phyloP scores from a whole-genome alignment of 768 basidiomycete genomes.

The Amanita pallidorosea region DNA sequence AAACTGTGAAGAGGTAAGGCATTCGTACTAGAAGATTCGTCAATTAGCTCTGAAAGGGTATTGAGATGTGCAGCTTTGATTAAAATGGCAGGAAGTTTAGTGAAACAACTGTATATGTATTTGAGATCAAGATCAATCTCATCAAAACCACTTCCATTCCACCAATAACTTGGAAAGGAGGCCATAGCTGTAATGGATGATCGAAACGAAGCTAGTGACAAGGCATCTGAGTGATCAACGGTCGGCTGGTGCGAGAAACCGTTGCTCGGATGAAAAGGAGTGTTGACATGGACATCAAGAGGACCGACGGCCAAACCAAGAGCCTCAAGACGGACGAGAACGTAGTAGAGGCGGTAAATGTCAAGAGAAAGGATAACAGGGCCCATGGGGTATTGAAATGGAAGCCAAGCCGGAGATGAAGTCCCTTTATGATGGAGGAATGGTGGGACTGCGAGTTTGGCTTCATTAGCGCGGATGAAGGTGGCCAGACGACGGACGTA shows the following conservation, averaged over 20 bases:
- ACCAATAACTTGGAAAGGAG: conserved; percentile 61
- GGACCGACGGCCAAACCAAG: conserved; percentile 68
- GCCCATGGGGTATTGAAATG: conserved; percentile 28
- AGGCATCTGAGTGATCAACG: conserved; percentile 58
- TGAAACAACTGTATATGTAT: conserved; percentile 84
- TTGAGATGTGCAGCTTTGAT: conserved; percentile 55
- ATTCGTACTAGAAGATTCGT: conserved; percentile 60
- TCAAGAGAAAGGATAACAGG: conserved; percentile 63
- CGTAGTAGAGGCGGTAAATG: conserved; percentile 79
- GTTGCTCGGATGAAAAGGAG: conserved; percentile 67
- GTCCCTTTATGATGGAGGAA: conserved; percentile 16
- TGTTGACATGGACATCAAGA: conserved; percentile 66
- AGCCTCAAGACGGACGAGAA: conserved; percentile 79
- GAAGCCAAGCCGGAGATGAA: conserved; percentile 41
- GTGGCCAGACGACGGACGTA: conserved; percentile 61
- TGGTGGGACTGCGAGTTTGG: conserved; percentile 50
- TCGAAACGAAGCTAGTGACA: conserved; percentile 64
- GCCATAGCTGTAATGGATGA: conserved; percentile 74
- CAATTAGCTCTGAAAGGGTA: conserved; percentile 55
- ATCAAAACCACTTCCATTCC: conserved; percentile 47
- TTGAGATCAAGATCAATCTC: conserved; percentile 67
- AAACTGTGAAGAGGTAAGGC: conserved; percentile 77
- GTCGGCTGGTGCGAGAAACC: conserved; percentile 50
- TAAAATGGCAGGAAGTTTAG: conserved; percentile 73
- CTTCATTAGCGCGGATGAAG: conserved; percentile 67